Evolutionary conservation across 2,329 filamentous ascomycete species (phyloP).

Genomic region (Epichloe elymi): DNA sequence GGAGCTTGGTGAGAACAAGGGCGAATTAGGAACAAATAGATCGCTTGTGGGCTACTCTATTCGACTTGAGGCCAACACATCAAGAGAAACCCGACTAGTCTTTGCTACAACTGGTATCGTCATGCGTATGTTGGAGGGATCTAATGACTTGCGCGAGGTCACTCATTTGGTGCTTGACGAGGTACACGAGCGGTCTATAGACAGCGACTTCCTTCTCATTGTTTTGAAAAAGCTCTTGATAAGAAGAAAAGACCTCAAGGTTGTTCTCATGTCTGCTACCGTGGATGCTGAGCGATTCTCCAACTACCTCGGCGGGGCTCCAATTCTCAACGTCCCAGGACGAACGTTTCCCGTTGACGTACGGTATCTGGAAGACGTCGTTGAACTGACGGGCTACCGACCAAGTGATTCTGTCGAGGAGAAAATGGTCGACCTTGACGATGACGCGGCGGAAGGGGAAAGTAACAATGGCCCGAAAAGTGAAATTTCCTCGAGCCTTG

Average conservation of each 20-base stretch:
- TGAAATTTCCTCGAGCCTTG: constrained; percentile 51
- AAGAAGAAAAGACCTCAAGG: constrained; percentile 70
- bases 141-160: constrained; percentile 74
- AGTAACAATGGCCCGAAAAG: constrained; percentile 34
- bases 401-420: constrained; percentile 30
- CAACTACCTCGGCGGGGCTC: constrained; percentile 71
- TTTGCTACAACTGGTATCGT: constrained; percentile 89
- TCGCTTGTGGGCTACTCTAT: constrained; percentile 94
- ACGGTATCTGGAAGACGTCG: constrained; percentile 80
- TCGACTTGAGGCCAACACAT: constrained; percentile 76
- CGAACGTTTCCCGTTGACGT: constrained; percentile 87
- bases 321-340: constrained; percentile 80
- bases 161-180: constrained; percentile 95
- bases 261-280: constrained; percentile 94
- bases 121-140: constrained; percentile 92
- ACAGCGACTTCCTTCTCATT: constrained; percentile 91
- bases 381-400: constrained; percentile 72
- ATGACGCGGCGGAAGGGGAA: constrained; percentile 40
- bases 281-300: constrained; percentile 90
- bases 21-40: constrained; percentile 66
- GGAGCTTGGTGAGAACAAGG: constrained; percentile 75
- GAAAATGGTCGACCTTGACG: constrained; percentile 49
- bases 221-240: constrained; percentile 73
- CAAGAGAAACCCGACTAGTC: constrained; percentile 68
- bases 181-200: constrained; percentile 90